Conservation (phyloP, 345 rosid genomes). For the Brassica nigra region DNA sequence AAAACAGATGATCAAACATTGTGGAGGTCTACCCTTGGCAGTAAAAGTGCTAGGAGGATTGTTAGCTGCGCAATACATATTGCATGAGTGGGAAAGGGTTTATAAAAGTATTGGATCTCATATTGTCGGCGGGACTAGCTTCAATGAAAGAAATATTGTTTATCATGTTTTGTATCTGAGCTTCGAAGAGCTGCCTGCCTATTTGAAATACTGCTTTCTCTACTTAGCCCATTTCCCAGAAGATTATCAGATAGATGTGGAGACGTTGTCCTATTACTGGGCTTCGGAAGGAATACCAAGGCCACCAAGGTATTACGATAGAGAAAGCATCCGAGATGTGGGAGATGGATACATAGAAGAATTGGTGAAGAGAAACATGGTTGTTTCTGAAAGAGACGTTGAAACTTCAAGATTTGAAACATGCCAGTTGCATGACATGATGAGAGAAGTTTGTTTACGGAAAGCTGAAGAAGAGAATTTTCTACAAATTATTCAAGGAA, state of each 20-base stretch:
- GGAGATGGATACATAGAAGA: no score
- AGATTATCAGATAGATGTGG: constrained; percentile 22
- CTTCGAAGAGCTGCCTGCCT: neutral
- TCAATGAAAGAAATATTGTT: neutral
- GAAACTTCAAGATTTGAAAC: no score
- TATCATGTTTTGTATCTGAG: constrained; percentile 14
- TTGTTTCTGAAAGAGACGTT: no score
- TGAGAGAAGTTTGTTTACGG: no score
- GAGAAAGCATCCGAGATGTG: constrained; percentile 20
- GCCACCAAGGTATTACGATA: neutral
- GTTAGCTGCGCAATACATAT: neutral
- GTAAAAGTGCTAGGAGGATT: constrained; percentile 6
- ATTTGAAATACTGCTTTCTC: constrained; percentile 21
- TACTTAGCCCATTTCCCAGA: neutral
- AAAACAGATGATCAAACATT: neutral
- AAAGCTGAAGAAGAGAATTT: no score
- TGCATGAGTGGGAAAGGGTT: neutral
- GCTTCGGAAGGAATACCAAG: no score
- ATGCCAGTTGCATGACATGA: no score
- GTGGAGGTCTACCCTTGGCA: neutral
- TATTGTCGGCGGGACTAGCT: neutral
- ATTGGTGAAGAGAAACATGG: no score
- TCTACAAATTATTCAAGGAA: no score
- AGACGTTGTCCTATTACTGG: constrained; percentile 19
- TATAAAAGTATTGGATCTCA: neutral